Base-by-base conservation (phyloP, 2,329 filamentous ascomycete species). In the Tolypocladium tundrense region DNA sequence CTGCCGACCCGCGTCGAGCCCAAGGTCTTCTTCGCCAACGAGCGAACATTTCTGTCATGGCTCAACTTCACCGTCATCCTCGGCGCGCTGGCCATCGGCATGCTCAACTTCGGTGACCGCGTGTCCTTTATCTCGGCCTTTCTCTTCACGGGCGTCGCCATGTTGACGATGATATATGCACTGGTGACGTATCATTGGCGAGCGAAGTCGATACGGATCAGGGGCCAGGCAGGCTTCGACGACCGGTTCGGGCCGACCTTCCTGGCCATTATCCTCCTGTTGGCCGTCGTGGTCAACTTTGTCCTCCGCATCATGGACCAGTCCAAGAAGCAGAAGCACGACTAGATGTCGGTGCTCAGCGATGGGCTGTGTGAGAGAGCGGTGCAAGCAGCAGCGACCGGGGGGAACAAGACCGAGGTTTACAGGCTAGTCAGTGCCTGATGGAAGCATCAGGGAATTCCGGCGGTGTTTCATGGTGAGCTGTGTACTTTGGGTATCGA, bases 11-110 rank as follows among this genome's bases (percentile, higher is more conserved):
- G 94, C 66, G 93, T 99, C 75, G 94, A 99, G 76, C 94, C 94
- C 68, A 99, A 99, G 78, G 94, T 99, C 80, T 99, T 97, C 85
- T 99, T 99, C 81, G 94, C 94, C 77, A 99, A 99, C 81, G 94
- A 99, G 79, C 91, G 94, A 63, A 99, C 94, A 62, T 99, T 99
- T 74, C 86, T 99, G 69, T 96, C 91, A 75, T 99, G 94, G 94
- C 90, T 99, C 70, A 99, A 99, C 83, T 97, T 97, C 81, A 96
- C 92, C 73, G 92, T 99, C 70, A 93, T 99, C 75, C 88, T 99
- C 61, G 94, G 94, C 69, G 94, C 94, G 63, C 86, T 99, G 55
- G 93, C 94, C 65, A 90, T 99, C 66, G 94, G 94, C 66, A 91
- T 99, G 71, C 86, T 99, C 69, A 99, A 99, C 80, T 99, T 99